Percentiles rank a stretch among this genome's conserved stretches.
These are phyloP conservation scores for Calocybe cyanea DNA, from an alignment of 768 basidiomycete species.

Conservation along the genomic window DNA sequence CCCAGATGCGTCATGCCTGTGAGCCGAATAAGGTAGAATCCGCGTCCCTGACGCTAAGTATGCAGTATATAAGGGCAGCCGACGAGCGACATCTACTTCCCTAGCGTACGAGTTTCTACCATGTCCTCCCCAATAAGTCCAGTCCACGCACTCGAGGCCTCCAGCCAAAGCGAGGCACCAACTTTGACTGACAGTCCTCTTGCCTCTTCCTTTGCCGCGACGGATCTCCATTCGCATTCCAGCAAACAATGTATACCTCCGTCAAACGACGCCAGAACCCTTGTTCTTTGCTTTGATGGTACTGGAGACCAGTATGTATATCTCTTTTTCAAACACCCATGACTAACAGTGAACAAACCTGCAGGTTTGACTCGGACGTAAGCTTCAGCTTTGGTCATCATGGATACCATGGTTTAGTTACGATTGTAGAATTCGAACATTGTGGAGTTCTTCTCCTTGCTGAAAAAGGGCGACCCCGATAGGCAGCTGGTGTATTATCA, in stretches of 20 bases:
- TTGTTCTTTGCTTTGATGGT: slow-evolving; percentile 47
- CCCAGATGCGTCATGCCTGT: too few species aligned
- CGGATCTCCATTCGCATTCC: too few species aligned
- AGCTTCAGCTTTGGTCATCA: neutral
- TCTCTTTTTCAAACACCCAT: too few species aligned
- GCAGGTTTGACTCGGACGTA: slow-evolving; percentile 24
- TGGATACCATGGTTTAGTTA: neutral
- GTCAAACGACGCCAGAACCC: slow-evolving; percentile 21
- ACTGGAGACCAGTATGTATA: slow-evolving; percentile 27
- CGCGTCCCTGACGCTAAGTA: too few species aligned
- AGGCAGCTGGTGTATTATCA: slow-evolving; percentile 43
- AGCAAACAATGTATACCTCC: too few species aligned
- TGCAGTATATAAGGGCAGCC: too few species aligned
- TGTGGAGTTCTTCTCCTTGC: slow-evolving; percentile 31
- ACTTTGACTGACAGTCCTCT: slow-evolving; percentile 5
- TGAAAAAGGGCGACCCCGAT: slow-evolving; percentile 32
- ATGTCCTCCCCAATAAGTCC: too few species aligned
- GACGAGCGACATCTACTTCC: too few species aligned
- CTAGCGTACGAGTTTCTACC: too few species aligned
- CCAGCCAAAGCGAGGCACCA: slow-evolving; percentile 2
- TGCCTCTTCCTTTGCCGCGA: neutral
- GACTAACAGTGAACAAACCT: neutral
- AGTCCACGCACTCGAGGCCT: neutral
- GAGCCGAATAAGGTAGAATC: too few species aligned
- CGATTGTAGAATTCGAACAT: slow-evolving; percentile 34